These are phyloP conservation scores for Takashimella tepidaria DNA, from an alignment of 1,284 basidiomycete genomes.

Conservation along the genomic window DNA sequence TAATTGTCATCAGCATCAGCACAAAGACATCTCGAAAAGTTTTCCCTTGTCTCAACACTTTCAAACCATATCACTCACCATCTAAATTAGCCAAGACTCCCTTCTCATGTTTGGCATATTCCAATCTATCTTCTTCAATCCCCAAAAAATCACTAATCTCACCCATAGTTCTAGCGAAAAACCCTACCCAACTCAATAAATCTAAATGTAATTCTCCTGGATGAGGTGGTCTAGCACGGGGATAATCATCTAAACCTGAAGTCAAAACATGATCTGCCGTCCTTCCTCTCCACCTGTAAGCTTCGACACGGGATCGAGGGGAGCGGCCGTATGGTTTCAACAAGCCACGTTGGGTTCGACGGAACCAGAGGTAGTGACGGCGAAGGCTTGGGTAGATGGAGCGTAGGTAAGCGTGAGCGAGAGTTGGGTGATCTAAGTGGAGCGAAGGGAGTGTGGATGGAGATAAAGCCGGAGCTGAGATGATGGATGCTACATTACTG, in stretches of 20 bases:
- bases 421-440: slow-evolving; percentile 57
- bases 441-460: slow-evolving; percentile 36
- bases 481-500: background rate
- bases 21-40: background rate
- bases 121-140: slow-evolving; percentile 69
- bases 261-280: slow-evolving; percentile 81
- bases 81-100: slow-evolving; percentile 81
- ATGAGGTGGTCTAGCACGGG: slow-evolving; percentile 72
- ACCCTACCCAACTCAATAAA: slow-evolving; percentile 90
- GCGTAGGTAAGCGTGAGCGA: slow-evolving; percentile 63
- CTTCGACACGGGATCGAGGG: slow-evolving; percentile 78
- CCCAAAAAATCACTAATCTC: slow-evolving; percentile 77
- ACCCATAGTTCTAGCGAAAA: slow-evolving; percentile 82
- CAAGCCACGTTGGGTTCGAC: slow-evolving; percentile 84
- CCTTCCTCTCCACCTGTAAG: slow-evolving; percentile 90
- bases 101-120: slow-evolving; percentile 68
- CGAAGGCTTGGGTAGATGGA: slow-evolving; percentile 78
- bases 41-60: no score
- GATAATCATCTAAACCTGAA: slow-evolving; percentile 93
- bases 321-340: slow-evolving; percentile 81
- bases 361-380: slow-evolving; percentile 92
- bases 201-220: slow-evolving; percentile 88
- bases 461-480: background rate
- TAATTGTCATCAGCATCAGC: background rate
- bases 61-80: slow-evolving; percentile 58